Conservation (phyloP, 805 yeast species). For the Myxozyma geophila region DNA sequence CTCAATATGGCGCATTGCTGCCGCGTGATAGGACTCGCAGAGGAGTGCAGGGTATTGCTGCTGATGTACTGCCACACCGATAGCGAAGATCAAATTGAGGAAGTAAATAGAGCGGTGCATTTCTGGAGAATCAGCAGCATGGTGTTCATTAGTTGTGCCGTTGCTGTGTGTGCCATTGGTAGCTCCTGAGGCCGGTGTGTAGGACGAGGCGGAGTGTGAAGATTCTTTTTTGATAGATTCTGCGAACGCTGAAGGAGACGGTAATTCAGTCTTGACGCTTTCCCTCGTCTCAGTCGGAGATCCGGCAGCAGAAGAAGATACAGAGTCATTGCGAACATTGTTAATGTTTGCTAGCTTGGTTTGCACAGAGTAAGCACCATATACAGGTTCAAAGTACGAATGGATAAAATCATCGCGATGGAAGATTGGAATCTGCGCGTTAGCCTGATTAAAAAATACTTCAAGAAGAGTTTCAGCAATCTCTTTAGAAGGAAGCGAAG, state of each 20-base stretch:
- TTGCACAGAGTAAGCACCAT: slow-evolving; percentile 64
- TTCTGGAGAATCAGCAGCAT: slow-evolving; percentile 29
- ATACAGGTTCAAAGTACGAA: slow-evolving; percentile 73
- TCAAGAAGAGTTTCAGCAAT: slow-evolving; percentile 69
- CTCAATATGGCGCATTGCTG: slow-evolving; percentile 65
- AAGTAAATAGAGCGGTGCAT: slow-evolving; percentile 55
- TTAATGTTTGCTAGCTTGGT: slow-evolving; percentile 55
- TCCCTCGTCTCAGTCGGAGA: slow-evolving; percentile 17
- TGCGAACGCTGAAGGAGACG: slow-evolving; percentile 9
- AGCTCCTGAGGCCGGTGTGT: background rate
- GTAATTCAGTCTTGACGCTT: slow-evolving; percentile 23
- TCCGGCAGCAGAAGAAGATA: slow-evolving; percentile 12
- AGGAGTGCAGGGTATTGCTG: slow-evolving; percentile 66
- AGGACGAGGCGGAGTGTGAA: background rate
- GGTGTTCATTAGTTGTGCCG: slow-evolving; percentile 15
- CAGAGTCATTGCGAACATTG: slow-evolving; percentile 33
- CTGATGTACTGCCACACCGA: slow-evolving; percentile 75
- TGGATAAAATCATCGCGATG: slow-evolving; percentile 78
- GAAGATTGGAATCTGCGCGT: slow-evolving; percentile 80
- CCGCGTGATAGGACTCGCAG: slow-evolving; percentile 69
- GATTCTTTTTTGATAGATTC: background rate
- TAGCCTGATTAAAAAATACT: slow-evolving; percentile 75
- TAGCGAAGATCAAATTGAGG: slow-evolving; percentile 76
- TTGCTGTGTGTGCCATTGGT: background rate
- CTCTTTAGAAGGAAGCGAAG: slow-evolving; percentile 68